Percentiles rank a stretch among this genome's conserved stretches.
These are phyloP conservation scores for Monosporascus sp. DNA, from an alignment of 2,329 filamentous ascomycete species.

Conservation along the genomic window DNA sequence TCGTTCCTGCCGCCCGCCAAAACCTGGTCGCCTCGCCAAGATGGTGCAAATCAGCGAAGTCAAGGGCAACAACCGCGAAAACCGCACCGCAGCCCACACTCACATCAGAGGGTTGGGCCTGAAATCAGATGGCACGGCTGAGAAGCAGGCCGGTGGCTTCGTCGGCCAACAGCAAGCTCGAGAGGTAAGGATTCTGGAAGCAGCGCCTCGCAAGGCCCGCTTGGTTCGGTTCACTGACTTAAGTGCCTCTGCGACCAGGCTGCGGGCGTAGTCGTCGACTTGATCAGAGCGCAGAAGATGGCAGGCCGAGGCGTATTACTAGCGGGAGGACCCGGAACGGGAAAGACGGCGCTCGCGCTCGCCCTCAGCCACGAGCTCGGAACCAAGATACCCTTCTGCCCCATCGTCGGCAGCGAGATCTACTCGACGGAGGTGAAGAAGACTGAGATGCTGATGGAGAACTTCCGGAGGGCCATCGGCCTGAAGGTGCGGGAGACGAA, in stretches of 20 bases:
- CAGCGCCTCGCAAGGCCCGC: background rate
- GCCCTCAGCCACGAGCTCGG: constrained; percentile 96
- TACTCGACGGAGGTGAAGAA: constrained; percentile 99
- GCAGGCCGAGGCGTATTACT: constrained; percentile 88
- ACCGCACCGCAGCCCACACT: constrained; percentile 92
- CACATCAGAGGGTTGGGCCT: constrained; percentile 95
- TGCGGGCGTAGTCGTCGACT: constrained; percentile 90
- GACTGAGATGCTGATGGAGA: constrained; percentile 98
- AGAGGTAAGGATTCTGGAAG: constrained; percentile 56
- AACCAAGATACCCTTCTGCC: constrained; percentile 97
- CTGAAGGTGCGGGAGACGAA: constrained; percentile 97
- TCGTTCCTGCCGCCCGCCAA: background rate
- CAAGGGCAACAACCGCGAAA: constrained; percentile 90
- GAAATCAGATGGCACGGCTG: constrained; percentile 78
- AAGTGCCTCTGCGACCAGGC: constrained; percentile 49
- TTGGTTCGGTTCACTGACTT: constrained; percentile 1
- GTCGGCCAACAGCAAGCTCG: constrained; percentile 82
- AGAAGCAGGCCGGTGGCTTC: constrained; percentile 75
- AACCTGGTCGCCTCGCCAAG: constrained; percentile 27
- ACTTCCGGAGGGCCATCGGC: constrained; percentile 93
- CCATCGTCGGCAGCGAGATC: constrained; percentile 95
- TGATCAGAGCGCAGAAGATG: constrained; percentile 97
- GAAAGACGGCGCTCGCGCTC: constrained; percentile 92
- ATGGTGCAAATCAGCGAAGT: constrained; percentile 94
- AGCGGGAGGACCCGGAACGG: constrained; percentile 90